Base-by-base conservation (phyloP, 2,329 filamentous ascomycete species). In the Trichoderma sp. region DNA sequence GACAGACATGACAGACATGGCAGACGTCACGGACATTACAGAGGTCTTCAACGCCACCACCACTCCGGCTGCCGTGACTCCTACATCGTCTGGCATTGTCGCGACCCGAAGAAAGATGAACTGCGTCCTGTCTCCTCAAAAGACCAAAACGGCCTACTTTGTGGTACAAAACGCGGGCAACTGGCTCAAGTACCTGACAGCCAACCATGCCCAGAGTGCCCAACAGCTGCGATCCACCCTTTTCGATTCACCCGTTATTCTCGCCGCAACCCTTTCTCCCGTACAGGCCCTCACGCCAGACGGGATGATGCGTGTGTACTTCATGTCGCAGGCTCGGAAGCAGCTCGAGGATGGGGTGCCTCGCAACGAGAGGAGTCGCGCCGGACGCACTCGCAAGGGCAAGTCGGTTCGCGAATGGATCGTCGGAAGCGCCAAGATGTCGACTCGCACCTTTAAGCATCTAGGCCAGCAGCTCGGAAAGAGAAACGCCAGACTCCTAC, bases 261-360 rank as follows among this genome's bases (percentile, higher is more conserved):
- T 66, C 34, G 64, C 64, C 15, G 51, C 64, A 3, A 28, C 55
- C 17, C 19, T 50, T 50, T 59, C 54, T 19, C 58, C 64, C 6
- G 28, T 63, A 3, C 58, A 66, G 26, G 57, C 58, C 24, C 12
- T 63, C 1, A 48, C 19, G 39, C 51, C 64, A 0, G 64, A 66
- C 52, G 64, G 64, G 2, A 62, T 54, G 48, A 66, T 61, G 58
- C 58, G 59, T 15, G 52, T 66, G 6, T 66, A 58, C n/a, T 66
- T 66, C 41, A 52, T 66, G 58, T 58, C 64, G n/a, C 57, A 66
- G 19, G 58, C 64, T 5, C 51, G 15, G 47, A 52, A 58, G 41
- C 30, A 41, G 17, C 41, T 39, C 12, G 34, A 39, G 24, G 52
- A 66, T 15, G 64, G 63, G 26, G 44, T 14, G 19, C 10, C 26